Evolutionary conservation across 2,329 filamentous ascomycete genomes (phyloP).

Genomic region (Albifimbria verrucaria): DNA sequence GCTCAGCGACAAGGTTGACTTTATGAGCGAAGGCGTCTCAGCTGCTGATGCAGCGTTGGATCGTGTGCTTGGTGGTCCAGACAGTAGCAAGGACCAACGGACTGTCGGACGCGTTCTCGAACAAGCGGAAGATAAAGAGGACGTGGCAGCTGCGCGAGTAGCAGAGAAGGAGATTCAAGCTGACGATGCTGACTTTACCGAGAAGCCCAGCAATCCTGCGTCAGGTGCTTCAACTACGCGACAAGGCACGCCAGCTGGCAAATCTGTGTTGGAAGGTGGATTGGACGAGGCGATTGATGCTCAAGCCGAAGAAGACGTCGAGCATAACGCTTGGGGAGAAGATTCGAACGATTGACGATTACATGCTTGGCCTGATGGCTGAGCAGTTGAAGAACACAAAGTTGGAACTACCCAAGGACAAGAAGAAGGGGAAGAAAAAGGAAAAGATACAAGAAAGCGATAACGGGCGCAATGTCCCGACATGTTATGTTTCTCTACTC

Average conservation of each 20-base stretch:
- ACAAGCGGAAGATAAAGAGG: constrained; percentile 88
- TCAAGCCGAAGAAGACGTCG: constrained; percentile 34
- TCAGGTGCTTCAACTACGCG: constrained; percentile 49
- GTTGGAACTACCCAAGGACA: constrained; percentile 62
- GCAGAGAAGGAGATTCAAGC: constrained; percentile 87
- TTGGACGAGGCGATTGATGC: constrained; percentile 28
- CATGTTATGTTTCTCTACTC: not conserved
- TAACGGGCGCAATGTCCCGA: constrained; percentile 14
- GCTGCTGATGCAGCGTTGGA: constrained; percentile 83
- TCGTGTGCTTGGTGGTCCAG: constrained; percentile 68
- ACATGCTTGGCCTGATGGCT: constrained; percentile 69
- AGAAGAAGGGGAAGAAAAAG: constrained; percentile 59
- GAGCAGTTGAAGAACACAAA: constrained; percentile 56
- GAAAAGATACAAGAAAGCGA: constrained; percentile 54
- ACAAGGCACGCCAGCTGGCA: constrained; percentile 47
- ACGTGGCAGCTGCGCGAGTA: constrained; percentile 80
- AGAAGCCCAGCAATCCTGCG: constrained; percentile 47
- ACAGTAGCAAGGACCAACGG: constrained; percentile 58
- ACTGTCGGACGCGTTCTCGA: constrained; percentile 72
- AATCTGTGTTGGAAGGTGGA: constrained; percentile 28
- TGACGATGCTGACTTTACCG: constrained; percentile 81
- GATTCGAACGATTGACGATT: constrained; percentile 67
- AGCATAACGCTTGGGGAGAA: constrained; percentile 57
- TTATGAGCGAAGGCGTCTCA: constrained; percentile 50
- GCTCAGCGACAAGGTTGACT: constrained; percentile 56